Conservation (phyloP, 2,329 filamentous ascomycete species). For the Fusarium incarnatum region DNA sequence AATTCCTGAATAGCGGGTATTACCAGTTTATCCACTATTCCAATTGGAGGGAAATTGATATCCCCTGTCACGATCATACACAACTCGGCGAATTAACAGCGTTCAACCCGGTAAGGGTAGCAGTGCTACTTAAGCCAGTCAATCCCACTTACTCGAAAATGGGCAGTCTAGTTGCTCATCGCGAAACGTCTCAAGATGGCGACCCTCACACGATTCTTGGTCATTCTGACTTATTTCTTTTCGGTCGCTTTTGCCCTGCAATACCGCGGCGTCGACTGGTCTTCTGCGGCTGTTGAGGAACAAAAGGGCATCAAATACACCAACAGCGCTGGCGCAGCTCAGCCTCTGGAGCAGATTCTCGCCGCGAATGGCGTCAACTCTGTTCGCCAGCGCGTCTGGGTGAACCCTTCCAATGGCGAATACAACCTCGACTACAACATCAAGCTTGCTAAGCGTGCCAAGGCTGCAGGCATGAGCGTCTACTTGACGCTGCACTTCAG, state of each 20-base stretch:
- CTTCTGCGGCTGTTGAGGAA: slow-evolving; percentile 73
- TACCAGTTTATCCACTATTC: accelerated
- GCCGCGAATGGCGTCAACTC: slow-evolving; percentile 73
- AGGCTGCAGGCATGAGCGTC: slow-evolving; percentile 70
- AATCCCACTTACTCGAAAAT: not conserved
- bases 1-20: slow-evolving; percentile 3
- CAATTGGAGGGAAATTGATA: slow-evolving; percentile 29
- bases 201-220: slow-evolving; percentile 11
- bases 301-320: slow-evolving; percentile 70
- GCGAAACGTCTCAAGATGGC: slow-evolving; percentile 22
- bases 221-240: slow-evolving; percentile 28
- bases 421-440: slow-evolving; percentile 80
- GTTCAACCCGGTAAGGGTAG: not conserved
- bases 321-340: slow-evolving; percentile 59
- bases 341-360: slow-evolving; percentile 73
- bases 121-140: slow-evolving; percentile 12
- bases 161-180: not conserved
- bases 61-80: not conserved
- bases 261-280: slow-evolving; percentile 78
- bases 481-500: slow-evolving; percentile 74
- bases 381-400: slow-evolving; percentile 78
- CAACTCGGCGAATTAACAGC: not conserved
- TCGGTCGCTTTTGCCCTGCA: slow-evolving; percentile 59
- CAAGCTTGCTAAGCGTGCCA: slow-evolving; percentile 72
- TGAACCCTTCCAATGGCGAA: slow-evolving; percentile 71